Evolutionary conservation across 805 yeast species (phyloP).

Genomic region (Kodamaea jinghongensis): DNA sequence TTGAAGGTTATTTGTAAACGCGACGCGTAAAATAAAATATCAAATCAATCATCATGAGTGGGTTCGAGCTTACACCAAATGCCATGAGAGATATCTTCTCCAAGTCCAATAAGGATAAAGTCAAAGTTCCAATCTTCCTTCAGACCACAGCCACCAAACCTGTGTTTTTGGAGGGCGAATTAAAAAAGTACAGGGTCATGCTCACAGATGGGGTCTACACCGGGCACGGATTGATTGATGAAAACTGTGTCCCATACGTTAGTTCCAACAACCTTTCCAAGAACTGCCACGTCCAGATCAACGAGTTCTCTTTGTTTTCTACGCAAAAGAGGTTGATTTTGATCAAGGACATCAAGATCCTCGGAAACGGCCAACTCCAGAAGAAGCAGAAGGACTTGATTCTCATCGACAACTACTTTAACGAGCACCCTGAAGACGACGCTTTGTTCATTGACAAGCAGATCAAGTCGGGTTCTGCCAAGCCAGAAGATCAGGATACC

Average conservation of each 20-base stretch:
- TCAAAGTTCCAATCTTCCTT: constrained; percentile 27
- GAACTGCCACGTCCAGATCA: constrained; percentile 39
- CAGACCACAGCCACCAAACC: constrained; percentile 36
- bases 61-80: constrained; percentile 12
- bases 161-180: constrained; percentile 31
- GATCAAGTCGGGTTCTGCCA: constrained; percentile 6
- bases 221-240: constrained; percentile 38
- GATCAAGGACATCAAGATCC: constrained; percentile 45
- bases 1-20: constrained; percentile 5
- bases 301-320: constrained; percentile 44
- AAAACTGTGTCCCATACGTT: constrained; percentile 42
- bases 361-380: constrained; percentile 36
- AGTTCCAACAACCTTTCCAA: constrained; percentile 45
- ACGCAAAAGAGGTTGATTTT: constrained; percentile 48
- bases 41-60: constrained; percentile 4
- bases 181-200: constrained; percentile 28
- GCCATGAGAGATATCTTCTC: constrained; percentile 19
- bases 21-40: constrained; percentile 5
- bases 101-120: constrained; percentile 13
- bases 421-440: constrained; percentile 57
- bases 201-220: constrained; percentile 38
- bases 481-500: constrained; percentile 4
- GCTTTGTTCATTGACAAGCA: constrained; percentile 16
- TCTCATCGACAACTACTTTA: constrained; percentile 56
- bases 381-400: constrained; percentile 34